Conservation (phyloP, 2,329 filamentous ascomycete genomes). For the Apiospora sp. region DNA sequence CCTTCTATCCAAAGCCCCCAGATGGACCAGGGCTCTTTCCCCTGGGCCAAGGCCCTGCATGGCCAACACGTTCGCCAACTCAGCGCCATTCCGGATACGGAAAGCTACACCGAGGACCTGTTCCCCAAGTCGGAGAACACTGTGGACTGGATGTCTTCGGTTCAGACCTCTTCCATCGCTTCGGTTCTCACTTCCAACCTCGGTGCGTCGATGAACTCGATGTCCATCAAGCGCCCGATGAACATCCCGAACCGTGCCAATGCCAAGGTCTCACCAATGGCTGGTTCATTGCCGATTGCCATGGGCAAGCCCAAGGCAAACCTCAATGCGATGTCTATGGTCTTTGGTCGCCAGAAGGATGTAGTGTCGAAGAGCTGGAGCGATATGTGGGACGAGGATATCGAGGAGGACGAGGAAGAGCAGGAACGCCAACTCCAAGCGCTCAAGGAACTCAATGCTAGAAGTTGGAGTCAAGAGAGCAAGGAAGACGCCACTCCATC, state of each 20-base stretch:
- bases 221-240: constrained; percentile 61
- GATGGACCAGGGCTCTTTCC: constrained; percentile 84
- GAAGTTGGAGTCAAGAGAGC: constrained; percentile 82
- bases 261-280: constrained; percentile 64
- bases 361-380: constrained; percentile 98
- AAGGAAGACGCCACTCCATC: constrained; percentile 50
- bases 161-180: constrained; percentile 80
- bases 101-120: constrained; percentile 83
- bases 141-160: constrained; percentile 81
- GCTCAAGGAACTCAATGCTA: constrained; percentile 73
- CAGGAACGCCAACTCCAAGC: constrained; percentile 65
- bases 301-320: constrained; percentile 78
- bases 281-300: constrained; percentile 78
- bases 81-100: constrained; percentile 83
- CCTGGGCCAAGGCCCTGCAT: constrained; percentile 92
- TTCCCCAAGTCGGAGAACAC: constrained; percentile 80
- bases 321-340: constrained; percentile 75
- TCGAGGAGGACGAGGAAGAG: constrained; percentile 76
- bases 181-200: constrained; percentile 87
- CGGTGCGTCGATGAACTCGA: constrained; percentile 81
- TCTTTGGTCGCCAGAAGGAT: constrained; percentile 81
- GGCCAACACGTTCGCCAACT: constrained; percentile 80
- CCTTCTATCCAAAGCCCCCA: constrained; percentile 92
- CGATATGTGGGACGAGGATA: constrained; percentile 95
- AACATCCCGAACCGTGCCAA: constrained; percentile 53